Evolutionary conservation across 2,329 filamentous ascomycete species (phyloP).

Genomic region (Exophiala sp.): DNA sequence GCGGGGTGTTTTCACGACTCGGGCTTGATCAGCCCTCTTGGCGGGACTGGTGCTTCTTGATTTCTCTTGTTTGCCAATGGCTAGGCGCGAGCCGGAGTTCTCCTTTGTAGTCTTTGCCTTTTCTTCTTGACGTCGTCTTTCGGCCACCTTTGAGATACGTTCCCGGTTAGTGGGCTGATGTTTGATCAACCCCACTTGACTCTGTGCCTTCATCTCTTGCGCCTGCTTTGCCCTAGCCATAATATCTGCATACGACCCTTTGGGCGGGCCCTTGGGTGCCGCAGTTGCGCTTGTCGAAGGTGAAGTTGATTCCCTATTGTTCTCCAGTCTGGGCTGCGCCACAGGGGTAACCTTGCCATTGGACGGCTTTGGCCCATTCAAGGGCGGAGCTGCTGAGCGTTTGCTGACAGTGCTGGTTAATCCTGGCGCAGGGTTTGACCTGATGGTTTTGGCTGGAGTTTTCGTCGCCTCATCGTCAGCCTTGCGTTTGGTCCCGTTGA

Average conservation of each 20-base stretch:
- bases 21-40: conserved; percentile 33
- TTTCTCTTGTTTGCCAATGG: conserved; percentile 14
- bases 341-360: conserved; percentile 8
- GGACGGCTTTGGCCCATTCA: conserved; percentile 16
- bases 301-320: conserved; percentile 7
- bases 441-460: conserved; percentile 18
- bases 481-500: conserved; percentile 25
- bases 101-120: conserved; percentile 38
- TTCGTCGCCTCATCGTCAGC: conserved; percentile 23
- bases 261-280: conserved; percentile 35
- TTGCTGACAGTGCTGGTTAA: conserved; percentile 11
- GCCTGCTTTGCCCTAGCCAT: conserved; percentile 53
- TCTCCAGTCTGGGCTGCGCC: conserved; percentile 13
- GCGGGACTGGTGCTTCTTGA: conserved; percentile 25
- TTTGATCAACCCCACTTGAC: conserved; percentile 48
- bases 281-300: conserved; percentile 15
- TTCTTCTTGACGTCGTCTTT: conserved; percentile 42
- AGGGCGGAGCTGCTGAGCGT: conserved; percentile 19
- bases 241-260: conserved; percentile 55
- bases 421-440: conserved; percentile 16
- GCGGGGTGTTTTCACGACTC: conserved; percentile 16
- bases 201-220: conserved; percentile 36
- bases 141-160: conserved; percentile 48
- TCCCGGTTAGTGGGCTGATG: conserved; percentile 51
- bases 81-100: conserved; percentile 32